phyloP scores from a whole-genome alignment of 768 basidiomycete genomes.

The Amanita pseudoporphyria region DNA sequence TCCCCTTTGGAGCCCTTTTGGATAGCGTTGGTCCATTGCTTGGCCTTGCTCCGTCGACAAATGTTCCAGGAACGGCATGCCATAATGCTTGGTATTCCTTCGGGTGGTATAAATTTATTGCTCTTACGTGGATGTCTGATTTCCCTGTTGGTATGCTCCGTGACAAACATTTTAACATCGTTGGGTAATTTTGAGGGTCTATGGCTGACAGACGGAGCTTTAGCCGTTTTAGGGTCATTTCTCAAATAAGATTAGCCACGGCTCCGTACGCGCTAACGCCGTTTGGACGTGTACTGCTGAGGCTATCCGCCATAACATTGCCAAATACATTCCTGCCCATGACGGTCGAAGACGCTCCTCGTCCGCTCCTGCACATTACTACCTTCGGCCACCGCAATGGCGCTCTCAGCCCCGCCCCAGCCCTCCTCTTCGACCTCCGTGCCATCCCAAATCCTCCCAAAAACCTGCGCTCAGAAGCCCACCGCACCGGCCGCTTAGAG shows the following conservation, averaged over 20 bases:
- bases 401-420: not conserved
- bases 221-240: not conserved
- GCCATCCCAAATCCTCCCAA: conserved; percentile 5
- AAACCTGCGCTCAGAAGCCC: conserved; percentile 1
- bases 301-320: too few relatives aligned
- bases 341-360: not conserved
- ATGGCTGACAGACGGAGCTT: not conserved
- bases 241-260: conserved; percentile 1
- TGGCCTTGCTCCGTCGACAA: too few relatives aligned
- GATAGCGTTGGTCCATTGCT: too few relatives aligned
- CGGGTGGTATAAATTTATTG: too few relatives aligned
- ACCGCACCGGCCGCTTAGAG: not conserved
- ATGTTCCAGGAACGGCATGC: too few relatives aligned
- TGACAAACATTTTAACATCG: not conserved
- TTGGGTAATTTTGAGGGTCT: not conserved
- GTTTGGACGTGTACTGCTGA: too few relatives aligned
- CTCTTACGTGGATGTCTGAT: not conserved
- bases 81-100: too few relatives aligned
- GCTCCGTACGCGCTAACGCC: too few relatives aligned
- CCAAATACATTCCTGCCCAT: not conserved
- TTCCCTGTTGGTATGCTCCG: not conserved
- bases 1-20: too few relatives aligned
- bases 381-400: conserved; percentile 4
- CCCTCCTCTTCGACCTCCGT: conserved; percentile 2
- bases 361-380: not conserved